Evolutionary conservation across 345 rosid species (phyloP).

Genomic region (Corchorus olitorius): DNA sequence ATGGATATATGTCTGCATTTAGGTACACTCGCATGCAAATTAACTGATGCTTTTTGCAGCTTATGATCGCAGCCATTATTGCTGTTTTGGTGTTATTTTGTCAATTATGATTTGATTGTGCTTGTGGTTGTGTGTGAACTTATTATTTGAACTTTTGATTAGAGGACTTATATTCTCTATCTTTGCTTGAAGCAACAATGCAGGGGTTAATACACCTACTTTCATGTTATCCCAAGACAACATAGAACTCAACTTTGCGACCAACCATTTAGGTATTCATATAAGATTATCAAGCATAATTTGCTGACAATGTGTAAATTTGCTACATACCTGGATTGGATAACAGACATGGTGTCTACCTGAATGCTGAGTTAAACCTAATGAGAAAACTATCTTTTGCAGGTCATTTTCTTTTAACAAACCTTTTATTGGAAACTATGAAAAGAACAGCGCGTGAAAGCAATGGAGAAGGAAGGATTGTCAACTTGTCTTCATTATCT

Average conservation of each 20-base stretch:
- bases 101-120: not conserved
- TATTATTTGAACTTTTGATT: not conserved
- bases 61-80: too few species aligned
- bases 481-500: conserved; percentile 61
- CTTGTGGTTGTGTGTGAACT: not conserved
- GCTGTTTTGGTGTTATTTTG: too few species aligned
- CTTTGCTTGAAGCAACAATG: conserved; percentile 45
- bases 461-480: conserved; percentile 69
- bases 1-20: not conserved
- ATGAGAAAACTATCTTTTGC: conserved; percentile 21
- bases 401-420: conserved; percentile 79
- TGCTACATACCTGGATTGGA: not conserved
- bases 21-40: not conserved
- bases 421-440: conserved; percentile 69
- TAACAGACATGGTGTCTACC: not conserved
- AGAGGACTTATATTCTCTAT: conserved; percentile 12
- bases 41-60: not conserved
- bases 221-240: conserved; percentile 50
- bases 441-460: conserved; percentile 59
- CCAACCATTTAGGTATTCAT: conserved; percentile 47
- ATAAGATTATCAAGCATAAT: not conserved
- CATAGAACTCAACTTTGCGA: conserved; percentile 52
- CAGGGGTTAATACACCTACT: conserved; percentile 44
- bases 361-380: not conserved
- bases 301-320: not conserved